Evolutionary conservation across 2,329 filamentous ascomycete species (phyloP), one percentile per base, ranked within the genome.

Genomic region (Hymenoscyphus scutula): DNA sequence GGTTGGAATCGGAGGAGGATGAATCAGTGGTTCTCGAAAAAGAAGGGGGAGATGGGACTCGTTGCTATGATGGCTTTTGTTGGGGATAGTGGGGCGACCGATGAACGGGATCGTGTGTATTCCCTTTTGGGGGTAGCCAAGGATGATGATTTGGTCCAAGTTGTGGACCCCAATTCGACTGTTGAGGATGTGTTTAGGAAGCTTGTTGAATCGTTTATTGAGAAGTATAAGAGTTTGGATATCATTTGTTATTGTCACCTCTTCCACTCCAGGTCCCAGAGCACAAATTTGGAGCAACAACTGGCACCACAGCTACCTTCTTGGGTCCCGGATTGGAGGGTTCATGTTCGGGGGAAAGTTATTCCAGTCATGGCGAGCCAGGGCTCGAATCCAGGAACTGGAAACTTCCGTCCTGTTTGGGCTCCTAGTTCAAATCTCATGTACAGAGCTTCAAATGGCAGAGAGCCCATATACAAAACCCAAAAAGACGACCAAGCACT

Each of bases 31-130:
- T 56, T 59, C 37, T 10, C 34, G 25, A 34, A 30, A 2, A 27
- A 25, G 29, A 25, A 25, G 3, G 15, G 53, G 6, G 25, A 56
- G 8, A 37, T 61, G 32, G 25, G 53, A 2, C 53, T 63, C 10
- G 30, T 60, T 55, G 17, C 59, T 13, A 55, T 64, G 45, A 45
- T 64, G 29, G 56, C 58, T 10, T 66, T 58, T 56, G 29, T 57
- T 11, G 56, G 58, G 2, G 58, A 63, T 34, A 53, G 34, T 37
- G 61, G 48, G 19, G 54, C 60, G 4, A 53, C 29, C 19, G 60
- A 62, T 58, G 60, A 57, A 8, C 17, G 60, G 54, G 54, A 62
- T 30, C 54, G 60, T 11, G 41, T 62, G 3, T 62, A 62, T 30
- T 62, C 60, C 27, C 41, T 62, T 19, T 41, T 62, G 34, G 60